A percentile compares a stretch with the other conserved stretches of the same genome.
Evolutionary conservation across 164 flowering plant species (phyloP).

Genomic region (Akebia trifoliata): DNA sequence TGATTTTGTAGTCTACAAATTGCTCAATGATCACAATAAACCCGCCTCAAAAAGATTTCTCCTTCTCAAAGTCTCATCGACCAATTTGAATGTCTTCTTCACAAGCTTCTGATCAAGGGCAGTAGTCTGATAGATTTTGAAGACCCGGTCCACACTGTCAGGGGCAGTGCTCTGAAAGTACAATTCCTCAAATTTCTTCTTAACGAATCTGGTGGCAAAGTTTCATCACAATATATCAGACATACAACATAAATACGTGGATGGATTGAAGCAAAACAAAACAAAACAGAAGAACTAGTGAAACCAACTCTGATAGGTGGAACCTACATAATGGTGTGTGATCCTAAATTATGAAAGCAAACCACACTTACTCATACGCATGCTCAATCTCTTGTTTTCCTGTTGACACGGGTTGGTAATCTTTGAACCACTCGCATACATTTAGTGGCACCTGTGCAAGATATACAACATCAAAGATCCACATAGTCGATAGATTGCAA

Average conservation of each 20-base stretch:
- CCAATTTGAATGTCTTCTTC: slow-evolving; percentile 96
- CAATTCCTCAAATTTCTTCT: slow-evolving; percentile 95
- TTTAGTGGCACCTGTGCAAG: slow-evolving; percentile 70
- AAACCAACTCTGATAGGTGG: background rate
- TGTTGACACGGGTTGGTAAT: slow-evolving; percentile 81
- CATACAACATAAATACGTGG: background rate
- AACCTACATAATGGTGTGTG: background rate
- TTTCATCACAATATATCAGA: no score
- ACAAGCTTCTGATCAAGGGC: slow-evolving; percentile 97
- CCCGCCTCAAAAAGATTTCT: slow-evolving; percentile 96
- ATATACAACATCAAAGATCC: slow-evolving; percentile 6
- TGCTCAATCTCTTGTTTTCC: slow-evolving; percentile 96
- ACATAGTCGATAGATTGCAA: no score
- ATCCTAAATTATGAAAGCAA: background rate
- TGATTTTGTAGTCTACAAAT: background rate
- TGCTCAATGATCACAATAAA: slow-evolving; percentile 41
- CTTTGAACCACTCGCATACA: slow-evolving; percentile 97
- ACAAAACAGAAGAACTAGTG: no score
- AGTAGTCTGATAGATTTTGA: slow-evolving; percentile 92
- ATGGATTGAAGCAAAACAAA: background rate
- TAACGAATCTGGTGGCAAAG: slow-evolving; percentile 75
- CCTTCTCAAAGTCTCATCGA: slow-evolving; percentile 92
- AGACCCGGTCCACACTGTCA: slow-evolving; percentile 81
- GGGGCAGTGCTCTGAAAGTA: slow-evolving; percentile 88
- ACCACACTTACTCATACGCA: slow-evolving; percentile 94